Base-by-base conservation (phyloP, 2,329 filamentous ascomycete genomes). In the Alternaria angustiovoidea region DNA sequence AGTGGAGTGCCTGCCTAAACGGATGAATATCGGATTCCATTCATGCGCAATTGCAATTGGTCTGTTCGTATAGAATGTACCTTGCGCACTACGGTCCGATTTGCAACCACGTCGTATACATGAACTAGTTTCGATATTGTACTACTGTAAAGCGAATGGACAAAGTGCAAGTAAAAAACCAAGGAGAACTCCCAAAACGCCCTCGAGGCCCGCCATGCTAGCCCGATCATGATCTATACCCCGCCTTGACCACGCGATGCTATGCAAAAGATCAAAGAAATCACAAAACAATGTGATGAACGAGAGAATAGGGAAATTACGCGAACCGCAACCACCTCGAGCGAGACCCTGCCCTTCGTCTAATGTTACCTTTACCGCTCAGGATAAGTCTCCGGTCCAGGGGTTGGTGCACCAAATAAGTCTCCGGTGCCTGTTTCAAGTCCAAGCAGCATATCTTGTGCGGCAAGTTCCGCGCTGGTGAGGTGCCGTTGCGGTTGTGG, bases 41-140 rank as follows among this genome's bases (percentile, higher is more conserved):
- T 3, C 5, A 12, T 53, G 38, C n/a, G 51, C 38, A 26, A 42
- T 53, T 18, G 7, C 28, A 22, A 34, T 43, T 44, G 51, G 39
- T 14, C 39, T 53, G 51, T 30, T 53, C 51, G 51, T 53, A 53
- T 43, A 53, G 20, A 18, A n/a, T 28, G 14, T 53, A 43, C 51
- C 11, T 18, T 9, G 36, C 26, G 18, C 22, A 36, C 32, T 16
- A 38, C 51, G 39, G 39, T 16, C 51, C 28, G 51, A 44, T 53
- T 53, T 32, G 22, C 39, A 34, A 32, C 51, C 41, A 44, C 39
- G 20, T 34, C 16, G 51, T 44, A 32, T 34, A 49, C 34, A 49
- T 32, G 8, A 49, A 24, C 30, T 16, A 26, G 24, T 5, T 12
- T 22, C 32, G 39, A 43, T 42, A 26, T 52, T 38, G 20, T 41